Conservation (phyloP, 2,329 filamentous ascomycete genomes). For the Botrytis fragariae region DNA sequence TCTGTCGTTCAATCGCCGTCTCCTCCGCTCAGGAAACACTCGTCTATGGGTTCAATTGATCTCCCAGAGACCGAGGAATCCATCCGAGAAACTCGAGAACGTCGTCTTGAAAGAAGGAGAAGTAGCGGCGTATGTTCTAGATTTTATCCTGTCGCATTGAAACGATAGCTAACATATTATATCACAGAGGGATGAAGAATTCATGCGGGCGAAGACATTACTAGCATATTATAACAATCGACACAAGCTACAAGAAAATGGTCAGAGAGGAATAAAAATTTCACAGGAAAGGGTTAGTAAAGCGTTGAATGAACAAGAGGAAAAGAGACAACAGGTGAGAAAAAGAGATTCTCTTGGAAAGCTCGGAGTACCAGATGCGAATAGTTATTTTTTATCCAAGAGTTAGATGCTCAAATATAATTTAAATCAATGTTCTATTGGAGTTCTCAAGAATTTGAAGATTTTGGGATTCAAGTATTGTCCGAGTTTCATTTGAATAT, state of each 20-base stretch:
- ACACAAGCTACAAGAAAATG: constrained; percentile 3
- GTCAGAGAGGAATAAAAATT: background rate
- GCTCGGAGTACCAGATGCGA: background rate
- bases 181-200: constrained; percentile 2
- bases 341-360: background rate
- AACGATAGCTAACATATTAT: background rate
- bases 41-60: background rate
- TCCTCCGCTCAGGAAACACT: background rate
- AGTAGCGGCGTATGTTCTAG: constrained; percentile 1
- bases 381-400: background rate
- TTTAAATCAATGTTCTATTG: background rate
- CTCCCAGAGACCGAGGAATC: constrained; percentile 10
- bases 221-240: constrained; percentile 12
- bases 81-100: background rate
- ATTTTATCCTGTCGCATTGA: background rate
- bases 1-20: background rate
- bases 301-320: constrained; percentile 5
- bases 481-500: background rate
- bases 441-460: background rate
- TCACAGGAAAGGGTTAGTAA: constrained; percentile 14
- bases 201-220: constrained; percentile 13
- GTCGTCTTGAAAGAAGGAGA: background rate
- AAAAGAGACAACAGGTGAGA: background rate
- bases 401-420: background rate
- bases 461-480: background rate